Evolutionary conservation across 1,284 basidiomycete species (phyloP).

Genomic region (Leccinum pachyderme): DNA sequence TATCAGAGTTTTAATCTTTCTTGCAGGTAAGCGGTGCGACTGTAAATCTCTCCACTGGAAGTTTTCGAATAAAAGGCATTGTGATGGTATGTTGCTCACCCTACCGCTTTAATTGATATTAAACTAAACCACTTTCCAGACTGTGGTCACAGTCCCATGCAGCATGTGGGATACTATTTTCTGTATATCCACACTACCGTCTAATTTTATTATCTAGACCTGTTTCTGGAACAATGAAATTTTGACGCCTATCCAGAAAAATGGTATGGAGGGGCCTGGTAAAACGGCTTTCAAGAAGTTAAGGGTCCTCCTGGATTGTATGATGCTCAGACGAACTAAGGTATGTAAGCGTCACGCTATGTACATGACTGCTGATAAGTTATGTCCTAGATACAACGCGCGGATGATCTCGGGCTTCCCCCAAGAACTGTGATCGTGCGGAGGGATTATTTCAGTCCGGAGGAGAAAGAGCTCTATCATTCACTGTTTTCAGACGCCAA

Average conservation of each 20-base stretch:
- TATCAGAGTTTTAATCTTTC: neutral
- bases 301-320: slow-evolving; percentile 83
- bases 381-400: slow-evolving; percentile 85
- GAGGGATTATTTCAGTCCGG: slow-evolving; percentile 91
- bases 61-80: slow-evolving; percentile 80
- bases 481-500: slow-evolving; percentile 93
- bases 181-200: neutral
- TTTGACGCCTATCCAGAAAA: slow-evolving; percentile 89
- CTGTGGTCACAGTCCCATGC: slow-evolving; percentile 94
- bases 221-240: slow-evolving; percentile 94
- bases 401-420: slow-evolving; percentile 97
- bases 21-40: slow-evolving; percentile 70
- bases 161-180: slow-evolving; percentile 60
- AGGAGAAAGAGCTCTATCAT: slow-evolving; percentile 95
- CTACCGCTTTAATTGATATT: neutral
- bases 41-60: slow-evolving; percentile 92
- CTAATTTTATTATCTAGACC: slow-evolving; percentile 44
- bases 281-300: slow-evolving; percentile 87
- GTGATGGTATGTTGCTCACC: slow-evolving; percentile 62
- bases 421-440: slow-evolving; percentile 90
- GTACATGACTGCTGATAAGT: neutral
- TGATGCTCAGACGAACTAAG: slow-evolving; percentile 94
- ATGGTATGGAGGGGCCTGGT: slow-evolving; percentile 74
- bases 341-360: slow-evolving; percentile 34
- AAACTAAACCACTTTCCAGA: slow-evolving; percentile 39